Conservation (phyloP, 108 stramenopile genomes). For the Fragilariopsis cylindrus region DNA sequence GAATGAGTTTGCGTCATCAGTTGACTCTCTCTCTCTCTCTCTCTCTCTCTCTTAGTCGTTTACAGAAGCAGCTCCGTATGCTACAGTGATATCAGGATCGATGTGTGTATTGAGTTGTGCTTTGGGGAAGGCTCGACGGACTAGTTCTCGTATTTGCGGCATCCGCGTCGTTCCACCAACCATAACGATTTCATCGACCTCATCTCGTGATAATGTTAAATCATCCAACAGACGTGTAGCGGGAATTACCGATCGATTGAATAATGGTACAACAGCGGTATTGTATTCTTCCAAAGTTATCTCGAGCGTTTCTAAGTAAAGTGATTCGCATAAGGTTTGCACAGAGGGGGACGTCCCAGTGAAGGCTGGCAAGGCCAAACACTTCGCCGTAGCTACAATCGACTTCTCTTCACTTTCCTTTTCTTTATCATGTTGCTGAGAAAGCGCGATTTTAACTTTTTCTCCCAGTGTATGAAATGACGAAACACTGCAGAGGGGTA, state of each 20-base stretch:
- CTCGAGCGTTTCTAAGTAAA: conserved; percentile 45
- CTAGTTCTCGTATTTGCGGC: conserved; percentile 88
- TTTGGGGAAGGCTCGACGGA: conserved; percentile 65
- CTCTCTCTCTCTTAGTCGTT: conserved; percentile 72
- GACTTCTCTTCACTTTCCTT: conserved; percentile 20
- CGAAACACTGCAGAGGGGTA: conserved; percentile 69
- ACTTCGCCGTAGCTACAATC: conserved; percentile 5
- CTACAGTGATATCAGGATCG: conserved; percentile 97
- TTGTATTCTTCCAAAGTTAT: conserved; percentile 82
- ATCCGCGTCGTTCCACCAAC: conserved; percentile 96
- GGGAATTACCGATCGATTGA: conserved; percentile 77
- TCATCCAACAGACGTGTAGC: conserved; percentile 79
- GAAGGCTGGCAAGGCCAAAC: conserved; percentile 24
- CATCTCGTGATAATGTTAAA: conserved; percentile 65
- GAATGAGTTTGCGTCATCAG: too few relatives aligned
- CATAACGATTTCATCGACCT: conserved; percentile 98
- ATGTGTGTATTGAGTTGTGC: conserved; percentile 88
- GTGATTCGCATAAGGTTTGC: conserved; percentile 49
- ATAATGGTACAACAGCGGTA: conserved; percentile 56
- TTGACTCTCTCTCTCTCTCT: too few relatives aligned
- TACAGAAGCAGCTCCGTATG: conserved; percentile 95
- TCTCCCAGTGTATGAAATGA: conserved; percentile 86
- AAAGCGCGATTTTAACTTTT: conserved; percentile 76
- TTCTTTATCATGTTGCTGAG: conserved; percentile 30
- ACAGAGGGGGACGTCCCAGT: background rate